Conservation (phyloP, 1,139 yeast genomes). For the Hyphopichia buzzinii region DNA sequence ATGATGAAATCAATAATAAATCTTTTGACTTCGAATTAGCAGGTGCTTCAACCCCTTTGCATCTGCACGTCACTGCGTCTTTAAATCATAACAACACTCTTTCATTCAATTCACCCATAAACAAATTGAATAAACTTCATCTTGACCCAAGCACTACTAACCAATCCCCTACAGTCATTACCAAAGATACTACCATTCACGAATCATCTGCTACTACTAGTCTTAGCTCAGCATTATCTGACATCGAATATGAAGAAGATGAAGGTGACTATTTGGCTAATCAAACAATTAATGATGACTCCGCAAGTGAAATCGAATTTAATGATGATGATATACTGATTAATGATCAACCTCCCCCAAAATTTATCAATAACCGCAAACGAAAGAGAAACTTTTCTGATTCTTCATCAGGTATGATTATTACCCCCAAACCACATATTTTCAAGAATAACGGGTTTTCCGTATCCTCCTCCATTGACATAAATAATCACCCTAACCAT, state of each 20-base stretch:
- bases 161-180: neutral
- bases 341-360: conserved; percentile 4
- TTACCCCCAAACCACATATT: neutral
- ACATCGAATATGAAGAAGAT: conserved; percentile 8
- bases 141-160: conserved; percentile 12
- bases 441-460: neutral
- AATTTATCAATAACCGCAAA: conserved; percentile 11
- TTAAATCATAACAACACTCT: conserved; percentile 14
- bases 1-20: conserved; percentile 9
- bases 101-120: conserved; percentile 39
- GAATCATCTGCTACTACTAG: neutral
- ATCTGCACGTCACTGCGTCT: conserved; percentile 9
- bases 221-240: conserved; percentile 3
- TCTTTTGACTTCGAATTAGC: conserved; percentile 23
- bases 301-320: conserved; percentile 9
- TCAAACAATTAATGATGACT: conserved; percentile 15
- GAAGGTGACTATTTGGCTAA: conserved; percentile 14
- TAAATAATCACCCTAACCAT: neutral
- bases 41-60: conserved; percentile 38
- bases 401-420: conserved; percentile 1
- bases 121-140: conserved; percentile 30
- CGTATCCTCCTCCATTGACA: neutral
- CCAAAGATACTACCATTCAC: neutral
- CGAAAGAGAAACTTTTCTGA: conserved; percentile 1
- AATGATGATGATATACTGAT: conserved; percentile 4